A percentile compares a stretch with the other conserved stretches of the same genome.
These are phyloP conservation scores for Akebia trifoliata DNA, from an alignment of 164 flowering plant genomes.

Conservation along the genomic window DNA sequence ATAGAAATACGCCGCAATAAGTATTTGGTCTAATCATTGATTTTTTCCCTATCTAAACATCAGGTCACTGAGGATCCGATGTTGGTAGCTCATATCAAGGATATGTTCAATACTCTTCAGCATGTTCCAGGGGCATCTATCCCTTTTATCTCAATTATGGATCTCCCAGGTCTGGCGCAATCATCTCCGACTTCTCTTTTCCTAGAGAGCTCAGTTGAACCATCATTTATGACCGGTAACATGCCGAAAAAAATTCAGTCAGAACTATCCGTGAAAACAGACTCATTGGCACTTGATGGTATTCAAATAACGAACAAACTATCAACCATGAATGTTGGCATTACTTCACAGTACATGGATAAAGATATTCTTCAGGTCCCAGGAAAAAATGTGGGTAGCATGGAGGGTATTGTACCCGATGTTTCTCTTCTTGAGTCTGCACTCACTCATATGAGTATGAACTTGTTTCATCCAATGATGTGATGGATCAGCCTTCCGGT, in stretches of 20 bases:
- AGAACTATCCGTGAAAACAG: constrained; percentile 14
- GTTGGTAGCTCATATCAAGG: constrained; percentile 37
- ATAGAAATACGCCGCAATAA: no score
- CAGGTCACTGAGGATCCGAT: constrained; percentile 59
- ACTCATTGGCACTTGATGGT: constrained; percentile 14
- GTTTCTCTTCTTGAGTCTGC: constrained; percentile 24
- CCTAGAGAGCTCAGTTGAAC: constrained; percentile 21
- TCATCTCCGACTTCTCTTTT: constrained; percentile 16
- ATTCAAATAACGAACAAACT: constrained; percentile 3
- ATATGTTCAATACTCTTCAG: constrained; percentile 32
- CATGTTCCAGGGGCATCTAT: constrained; percentile 9
- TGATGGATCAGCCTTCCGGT: constrained; percentile 14
- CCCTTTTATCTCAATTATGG: constrained; percentile 12
- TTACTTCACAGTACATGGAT: constrained; percentile 11
- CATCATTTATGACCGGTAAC: constrained; percentile 14
- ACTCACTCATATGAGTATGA: constrained; percentile 11
- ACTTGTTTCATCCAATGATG: constrained; percentile 16
- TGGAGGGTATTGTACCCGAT: constrained; percentile 15
- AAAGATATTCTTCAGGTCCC: constrained; percentile 20
- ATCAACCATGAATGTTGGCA: constrained; percentile 14
- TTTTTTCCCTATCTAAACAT: constrained; percentile 1
- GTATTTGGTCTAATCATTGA: neutral
- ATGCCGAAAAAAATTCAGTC: constrained; percentile 6
- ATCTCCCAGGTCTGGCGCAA: constrained; percentile 19
- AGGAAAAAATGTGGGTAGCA: constrained; percentile 12